Evolutionary conservation across 345 rosid genomes (phyloP), one percentile per base, ranked within the genome.

Genomic region (Corchorus capsularis): DNA sequence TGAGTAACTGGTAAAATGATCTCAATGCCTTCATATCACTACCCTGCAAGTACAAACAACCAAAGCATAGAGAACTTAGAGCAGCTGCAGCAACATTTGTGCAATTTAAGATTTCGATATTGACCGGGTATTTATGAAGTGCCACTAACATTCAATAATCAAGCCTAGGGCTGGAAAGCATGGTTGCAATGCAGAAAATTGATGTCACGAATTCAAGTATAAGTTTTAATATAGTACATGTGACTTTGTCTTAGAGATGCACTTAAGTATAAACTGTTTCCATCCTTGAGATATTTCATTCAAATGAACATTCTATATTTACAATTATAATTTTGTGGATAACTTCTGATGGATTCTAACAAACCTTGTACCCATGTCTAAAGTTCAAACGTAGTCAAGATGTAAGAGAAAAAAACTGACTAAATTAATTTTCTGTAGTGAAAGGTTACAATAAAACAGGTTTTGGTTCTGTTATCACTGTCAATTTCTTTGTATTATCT

Each of bases 1-100:
- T 83, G 16, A 92, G 93, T 43, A 91, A 87, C 73, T 83, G 94
- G 83, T 92, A 91, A 77, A 83, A 90, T 43, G 88, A 89, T 83
- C 84, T 92, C 85, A 91, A 76, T 14, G 87, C 84, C 81, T 90
- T 87, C 15, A 87, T 77, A 82, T 96, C 99, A 69, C 76, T 78
- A 65, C 91, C 96, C 99, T 96, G 94, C 64, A 56, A 41, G 76
- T 22, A 49, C 41, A 61, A 63, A 80, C 75, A 81, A 41, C 49
- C 60, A 55, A 46, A 35, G 4, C 19, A 14, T 46, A 27, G 50
- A 46, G 15, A 35, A 6, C 6, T 54, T n/a, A 35, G 63, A 17
- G 64, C 39, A 41, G 74, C 47, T 17, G 35, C 47, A 19, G 50
- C 27, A 53, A n/a, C 9, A 53, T 35, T 32, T 6, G 1, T 32